Percentiles rank a stretch among this genome's conserved stretches.
phyloP scores from a whole-genome alignment of 1,139 yeast species.

The Blastobotrys indianensis region DNA sequence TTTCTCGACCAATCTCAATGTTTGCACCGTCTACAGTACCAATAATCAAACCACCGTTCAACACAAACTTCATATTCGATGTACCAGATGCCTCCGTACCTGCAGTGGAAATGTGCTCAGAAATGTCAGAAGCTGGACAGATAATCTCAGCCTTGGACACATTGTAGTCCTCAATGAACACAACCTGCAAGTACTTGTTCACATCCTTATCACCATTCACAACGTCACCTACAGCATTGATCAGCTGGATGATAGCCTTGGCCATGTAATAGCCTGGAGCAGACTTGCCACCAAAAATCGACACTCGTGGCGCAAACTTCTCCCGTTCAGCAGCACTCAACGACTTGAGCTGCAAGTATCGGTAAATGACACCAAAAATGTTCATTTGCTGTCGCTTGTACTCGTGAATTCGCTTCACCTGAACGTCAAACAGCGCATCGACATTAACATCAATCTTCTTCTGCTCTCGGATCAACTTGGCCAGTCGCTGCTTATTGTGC shows the following conservation, averaged over 20 bases:
- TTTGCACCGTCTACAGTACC: slow-evolving; percentile 98
- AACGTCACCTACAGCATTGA: slow-evolving; percentile 74
- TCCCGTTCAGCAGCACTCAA: slow-evolving; percentile 60
- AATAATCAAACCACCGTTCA: slow-evolving; percentile 88
- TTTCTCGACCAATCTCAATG: slow-evolving; percentile 89
- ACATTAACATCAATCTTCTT: slow-evolving; percentile 62
- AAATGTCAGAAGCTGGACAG: slow-evolving; percentile 82
- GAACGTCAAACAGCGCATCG: slow-evolving; percentile 77
- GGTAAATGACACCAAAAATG: slow-evolving; percentile 79
- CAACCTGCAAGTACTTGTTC: slow-evolving; percentile 74
- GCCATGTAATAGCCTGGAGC: slow-evolving; percentile 98
- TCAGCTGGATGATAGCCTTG: slow-evolving; percentile 77
- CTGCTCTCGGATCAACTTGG: slow-evolving; percentile 60
- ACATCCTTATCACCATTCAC: slow-evolving; percentile 73
- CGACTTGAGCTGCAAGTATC: slow-evolving; percentile 71
- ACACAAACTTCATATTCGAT: slow-evolving; percentile 90
- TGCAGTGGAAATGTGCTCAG: slow-evolving; percentile 95
- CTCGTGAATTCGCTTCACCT: slow-evolving; percentile 92
- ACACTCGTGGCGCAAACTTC: slow-evolving; percentile 68
- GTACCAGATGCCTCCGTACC: slow-evolving; percentile 98
- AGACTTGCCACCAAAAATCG: slow-evolving; percentile 88
- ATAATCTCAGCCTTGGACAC: slow-evolving; percentile 92
- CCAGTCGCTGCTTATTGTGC: slow-evolving; percentile 63
- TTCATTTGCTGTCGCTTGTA: slow-evolving; percentile 93
- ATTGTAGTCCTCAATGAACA: slow-evolving; percentile 85